Evolutionary conservation across 2,329 filamentous ascomycete genomes (phyloP), one percentile per base, ranked within the genome.

Genomic region (Zarea fungicola): DNA sequence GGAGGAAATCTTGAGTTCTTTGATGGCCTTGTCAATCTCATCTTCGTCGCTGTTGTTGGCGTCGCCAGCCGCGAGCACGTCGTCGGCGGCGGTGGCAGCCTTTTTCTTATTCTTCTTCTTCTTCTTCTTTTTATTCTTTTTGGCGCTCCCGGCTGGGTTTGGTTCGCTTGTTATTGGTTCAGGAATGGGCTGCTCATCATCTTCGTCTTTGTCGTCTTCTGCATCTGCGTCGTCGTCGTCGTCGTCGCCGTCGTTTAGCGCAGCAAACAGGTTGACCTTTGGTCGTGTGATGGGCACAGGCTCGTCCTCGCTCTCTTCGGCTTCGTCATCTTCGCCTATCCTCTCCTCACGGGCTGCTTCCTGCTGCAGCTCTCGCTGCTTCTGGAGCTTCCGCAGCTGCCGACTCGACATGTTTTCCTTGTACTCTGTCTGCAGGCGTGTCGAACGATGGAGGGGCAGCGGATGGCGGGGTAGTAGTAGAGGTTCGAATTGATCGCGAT

Each of bases 21-120:
- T 65, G 32, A 82, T 67, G 3, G 74, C 78, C 50, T 68, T 68
- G 55, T 81, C 78, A 45, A 82, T 81, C 54, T 82, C 78, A 50
- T 81, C 77, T 19, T 72, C 63, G 1, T 63, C 65, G 22, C 59
- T 58, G 11, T 72, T 63, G 1, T 63, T 65, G 22, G 58, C 58
- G 11, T 50, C 54, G 7, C 53, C 43, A 10, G 37, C 47, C 9
- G 53, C 16, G 29, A 25, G 25, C 14, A 19, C 23, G 50, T 54
- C 50, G 23, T 60, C 52, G 29, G 52, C 47, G 18, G 56, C 56
- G 14, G 46, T 44, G 1, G 63, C 65, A 22, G 50, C 48, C 54
- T 62, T 64, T 54, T 65, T 66, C 56, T 67, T 67, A 53, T 68
- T 71, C 50, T 66, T 67, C 53, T 63, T 67, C 47, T 66, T 64